Base-by-base conservation (phyloP, 202 grass and related monocot genomes). In the Dendrocalamus latiflorus region DNA sequence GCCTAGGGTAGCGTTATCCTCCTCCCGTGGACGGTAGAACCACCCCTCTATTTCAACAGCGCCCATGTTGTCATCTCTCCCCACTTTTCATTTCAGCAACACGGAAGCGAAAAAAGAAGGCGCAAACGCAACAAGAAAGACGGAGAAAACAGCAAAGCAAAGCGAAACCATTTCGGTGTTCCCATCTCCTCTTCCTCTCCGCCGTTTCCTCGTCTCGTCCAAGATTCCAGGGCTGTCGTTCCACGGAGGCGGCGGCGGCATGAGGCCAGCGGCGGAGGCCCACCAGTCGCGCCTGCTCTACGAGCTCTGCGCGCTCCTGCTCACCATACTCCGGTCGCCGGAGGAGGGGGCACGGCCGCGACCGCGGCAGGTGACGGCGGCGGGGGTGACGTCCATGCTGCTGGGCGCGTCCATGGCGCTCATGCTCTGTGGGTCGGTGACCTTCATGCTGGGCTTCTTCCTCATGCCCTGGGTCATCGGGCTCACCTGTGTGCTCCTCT, bases 371-470 rank as follows among this genome's bases (percentile, higher is more conserved):
- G 86, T 93, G 48, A 87, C 92, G 50, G 81, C 92, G 48, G 95
- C 84, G 1, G 95, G 84, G 13, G 33, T 91, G 56, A 92, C 88
- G 21, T 91, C 92, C 44, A 91, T 98, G 82, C 63, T 94, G 33
- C 83, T 98, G 0, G 95, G 95, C 9, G 84, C 87, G 41, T 98
- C 92, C 62, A 68, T 94, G 48, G 92, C 90, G 21, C 90, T 98
- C 57, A 94, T 98, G 92, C 63, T 98, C 42, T 93, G 92, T 65
- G 95, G 95, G 10, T 93, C 90, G 1, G 84, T 98, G 11, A 93
- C 90, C 85, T 98, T 98, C 86, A 85, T 98, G 84, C 81, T 98
- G 4, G 95, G 92, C 0, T 97, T 97, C 95, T 91, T 97, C 76
- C 88, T 97, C 74, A 93, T 97, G 90, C 90, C 95, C 38, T 97